phyloP scores from a whole-genome alignment of 148 eudicot genomes.

The Diospyros lotus region DNA sequence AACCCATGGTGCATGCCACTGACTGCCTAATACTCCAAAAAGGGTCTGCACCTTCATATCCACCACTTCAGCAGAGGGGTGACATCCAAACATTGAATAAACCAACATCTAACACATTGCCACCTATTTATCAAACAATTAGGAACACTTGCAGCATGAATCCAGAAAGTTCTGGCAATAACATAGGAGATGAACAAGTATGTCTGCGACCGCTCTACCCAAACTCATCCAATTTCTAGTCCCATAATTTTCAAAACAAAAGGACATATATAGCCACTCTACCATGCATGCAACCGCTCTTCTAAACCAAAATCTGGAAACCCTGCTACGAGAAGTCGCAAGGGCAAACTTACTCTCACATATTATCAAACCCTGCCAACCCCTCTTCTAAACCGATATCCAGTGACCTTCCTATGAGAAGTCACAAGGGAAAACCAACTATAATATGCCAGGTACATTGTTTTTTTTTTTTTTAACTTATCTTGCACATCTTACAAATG shows the following conservation, averaged over 20 bases:
- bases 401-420: no score
- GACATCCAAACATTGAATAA: not conserved
- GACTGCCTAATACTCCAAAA: not conserved
- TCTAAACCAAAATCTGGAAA: no score
- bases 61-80: not conserved
- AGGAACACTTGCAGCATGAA: not conserved
- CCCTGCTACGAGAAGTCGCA: no score
- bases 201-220: not conserved
- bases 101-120: not conserved
- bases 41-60: not conserved
- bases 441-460: no score
- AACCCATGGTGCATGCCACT: not conserved
- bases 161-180: not conserved
- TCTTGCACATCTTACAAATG: no score
- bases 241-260: not conserved
- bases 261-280: no score
- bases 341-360: no score
- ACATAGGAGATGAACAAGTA: not conserved
- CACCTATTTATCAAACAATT: not conserved
- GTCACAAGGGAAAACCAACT: no score
- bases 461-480: no score
- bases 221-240: not conserved
- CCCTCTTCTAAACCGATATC: no score
- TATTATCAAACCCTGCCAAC: no score
- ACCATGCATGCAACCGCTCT: no score